Conservation (phyloP, 31 red algal genomes). For the Odonthalia washingtoniensis region DNA sequence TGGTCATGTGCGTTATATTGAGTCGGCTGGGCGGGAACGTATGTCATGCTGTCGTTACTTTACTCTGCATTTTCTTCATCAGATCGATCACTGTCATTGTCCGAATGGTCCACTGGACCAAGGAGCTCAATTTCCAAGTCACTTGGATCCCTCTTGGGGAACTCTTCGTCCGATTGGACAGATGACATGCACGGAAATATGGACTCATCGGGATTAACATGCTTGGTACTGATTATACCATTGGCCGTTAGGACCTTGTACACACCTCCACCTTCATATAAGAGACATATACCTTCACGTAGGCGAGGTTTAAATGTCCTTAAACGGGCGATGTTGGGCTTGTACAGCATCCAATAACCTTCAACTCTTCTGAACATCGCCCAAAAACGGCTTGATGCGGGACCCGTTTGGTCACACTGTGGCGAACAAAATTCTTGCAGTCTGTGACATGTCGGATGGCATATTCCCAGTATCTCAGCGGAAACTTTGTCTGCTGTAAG, state of each 20-base stretch:
- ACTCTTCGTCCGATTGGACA: background rate
- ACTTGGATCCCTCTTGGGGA: no score
- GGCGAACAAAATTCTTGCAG: background rate
- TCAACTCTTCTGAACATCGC: background rate
- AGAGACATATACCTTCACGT: background rate
- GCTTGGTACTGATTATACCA: background rate
- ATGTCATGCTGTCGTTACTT: no score
- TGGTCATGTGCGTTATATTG: no score
- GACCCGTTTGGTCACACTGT: background rate
- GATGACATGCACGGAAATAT: constrained; percentile 11
- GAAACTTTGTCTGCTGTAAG: constrained; percentile 15
- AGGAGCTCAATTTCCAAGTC: no score
- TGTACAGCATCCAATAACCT: constrained; percentile 24
- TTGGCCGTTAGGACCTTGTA: constrained; percentile 7
- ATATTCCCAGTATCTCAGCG: background rate
- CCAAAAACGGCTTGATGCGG: background rate
- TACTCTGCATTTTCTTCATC: no score
- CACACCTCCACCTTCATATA: constrained; percentile 16
- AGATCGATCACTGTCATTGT: no score
- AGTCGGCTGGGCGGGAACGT: no score
- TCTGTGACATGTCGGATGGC: constrained; percentile 16
- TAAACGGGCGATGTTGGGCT: background rate
- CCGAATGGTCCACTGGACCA: no score
- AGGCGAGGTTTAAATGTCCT: background rate
- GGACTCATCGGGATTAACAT: constrained; percentile 10